Evolutionary conservation across 169 alveolate genomes (phyloP), one percentile per base, ranked within the genome.

Genomic region (Cryptosporidium sp.): DNA sequence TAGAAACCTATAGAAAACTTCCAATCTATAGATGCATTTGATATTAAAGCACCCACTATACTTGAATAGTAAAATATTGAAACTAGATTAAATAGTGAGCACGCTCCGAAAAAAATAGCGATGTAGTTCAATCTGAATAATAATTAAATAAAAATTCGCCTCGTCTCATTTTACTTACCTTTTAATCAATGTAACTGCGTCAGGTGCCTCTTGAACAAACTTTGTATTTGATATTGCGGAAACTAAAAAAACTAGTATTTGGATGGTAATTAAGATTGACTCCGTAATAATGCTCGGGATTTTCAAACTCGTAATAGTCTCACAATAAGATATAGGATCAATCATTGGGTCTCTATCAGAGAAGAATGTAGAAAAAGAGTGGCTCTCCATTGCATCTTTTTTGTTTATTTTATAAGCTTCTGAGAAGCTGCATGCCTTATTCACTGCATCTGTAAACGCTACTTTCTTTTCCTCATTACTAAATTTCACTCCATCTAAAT

Each of bases 381-480:
- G 73, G 45, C 62, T 80, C 1, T 67, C 43, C 65, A 62, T 65
- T 9, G 89, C 73, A 41, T 80, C 73, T 16, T 12, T 23, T 41
- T n/a, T 8, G 48, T 80, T 80, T 21, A 80, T 48, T 39, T 41
- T 29, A 10, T 80, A 80, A 62, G 89, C 73, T 65, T 80, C 80
- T 9, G 89, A 80, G 62, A 62, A 80, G n/a, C 62, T 80, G 26
- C 89, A 80, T 29, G 89, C 89, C 48, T 26, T 80, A 45, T 59
- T 80, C 1, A 21, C n/a, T 39, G 89, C 89, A 62, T 80, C 73
- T 26, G 41, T 26, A 33, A 80, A 80, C 21, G 35, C 50, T 80
- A 80, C 10, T 62, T 62, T 62, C n/a, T 37, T 61, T 5, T 59
- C 89, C 21, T 45, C 37, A 29, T 23, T 48, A 9, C 45, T 80